Evolutionary conservation across 2,329 filamentous ascomycete species (phyloP).

Genomic region (Xylariaceae sp.): DNA sequence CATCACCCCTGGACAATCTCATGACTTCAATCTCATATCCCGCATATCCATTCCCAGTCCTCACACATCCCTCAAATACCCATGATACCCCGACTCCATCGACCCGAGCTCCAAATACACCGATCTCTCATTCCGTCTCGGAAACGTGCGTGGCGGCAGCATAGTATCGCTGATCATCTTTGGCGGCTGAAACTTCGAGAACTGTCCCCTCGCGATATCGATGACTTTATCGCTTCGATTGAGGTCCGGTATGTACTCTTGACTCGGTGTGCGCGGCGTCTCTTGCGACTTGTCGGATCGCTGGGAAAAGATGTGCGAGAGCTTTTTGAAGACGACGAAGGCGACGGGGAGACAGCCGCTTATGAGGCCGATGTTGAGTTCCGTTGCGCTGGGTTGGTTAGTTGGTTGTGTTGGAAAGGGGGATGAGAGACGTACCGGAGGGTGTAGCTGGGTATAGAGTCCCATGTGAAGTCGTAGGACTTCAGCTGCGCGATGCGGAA

Average conservation of each 20-base stretch:
- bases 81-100: slow-evolving; percentile 7
- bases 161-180: neutral
- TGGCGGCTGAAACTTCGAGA: neutral
- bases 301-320: neutral
- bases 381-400: slow-evolving; percentile 13
- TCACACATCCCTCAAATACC: neutral
- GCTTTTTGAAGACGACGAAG: slow-evolving; percentile 14
- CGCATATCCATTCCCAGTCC: too few species aligned
- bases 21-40: slow-evolving; percentile 5
- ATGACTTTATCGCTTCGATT: neutral
- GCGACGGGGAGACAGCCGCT: slow-evolving; percentile 17
- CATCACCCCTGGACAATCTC: too few species aligned
- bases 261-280: slow-evolving; percentile 10
- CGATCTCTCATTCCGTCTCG: neutral
- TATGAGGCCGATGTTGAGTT: slow-evolving; percentile 20
- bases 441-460: slow-evolving; percentile 18
- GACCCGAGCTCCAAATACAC: slow-evolving; percentile 10
- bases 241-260: slow-evolving; percentile 13
- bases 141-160: neutral
- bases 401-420: neutral
- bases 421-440: slow-evolving; percentile 11
- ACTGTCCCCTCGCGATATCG: neutral
- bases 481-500: slow-evolving; percentile 19
- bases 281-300: too few species aligned
- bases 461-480: slow-evolving; percentile 23